Percentiles rank a stretch among this genome's conserved stretches.
phyloP scores from a whole-genome alignment of 768 basidiomycete species.

The Russula sp. region DNA sequence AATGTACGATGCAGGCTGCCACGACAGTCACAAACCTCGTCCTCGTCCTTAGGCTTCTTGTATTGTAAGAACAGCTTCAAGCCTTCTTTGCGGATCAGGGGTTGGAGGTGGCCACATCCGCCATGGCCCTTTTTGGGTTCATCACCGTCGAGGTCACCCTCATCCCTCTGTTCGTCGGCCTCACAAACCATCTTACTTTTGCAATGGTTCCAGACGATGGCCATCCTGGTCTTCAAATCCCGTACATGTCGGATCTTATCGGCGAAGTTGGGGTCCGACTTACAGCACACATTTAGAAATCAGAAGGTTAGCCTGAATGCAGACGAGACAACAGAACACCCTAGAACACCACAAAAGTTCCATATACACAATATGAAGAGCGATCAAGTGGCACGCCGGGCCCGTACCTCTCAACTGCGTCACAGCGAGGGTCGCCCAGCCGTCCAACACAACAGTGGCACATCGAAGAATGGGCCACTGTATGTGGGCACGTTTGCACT shows the following conservation, averaged over 20 bases:
- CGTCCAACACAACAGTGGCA: slow-evolving; percentile 45
- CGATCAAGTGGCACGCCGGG: slow-evolving; percentile 57
- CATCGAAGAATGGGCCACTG: slow-evolving; percentile 38
- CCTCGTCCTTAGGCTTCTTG: slow-evolving; percentile 92
- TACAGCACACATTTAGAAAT: slow-evolving; percentile 40
- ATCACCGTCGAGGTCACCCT: slow-evolving; percentile 63
- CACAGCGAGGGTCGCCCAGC: slow-evolving; percentile 59
- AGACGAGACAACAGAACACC: slow-evolving; percentile 35
- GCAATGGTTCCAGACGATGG: slow-evolving; percentile 80
- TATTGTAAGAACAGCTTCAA: slow-evolving; percentile 92
- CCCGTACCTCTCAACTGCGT: slow-evolving; percentile 63
- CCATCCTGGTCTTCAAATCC: slow-evolving; percentile 85
- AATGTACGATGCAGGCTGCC: slow-evolving; percentile 20
- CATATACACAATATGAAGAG: slow-evolving; percentile 46
- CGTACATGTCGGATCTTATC: slow-evolving; percentile 85
- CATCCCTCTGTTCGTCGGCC: slow-evolving; percentile 84
- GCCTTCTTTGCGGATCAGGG: slow-evolving; percentile 88
- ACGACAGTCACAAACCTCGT: slow-evolving; percentile 58
- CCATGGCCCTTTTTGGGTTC: slow-evolving; percentile 90
- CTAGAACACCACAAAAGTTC: slow-evolving; percentile 24
- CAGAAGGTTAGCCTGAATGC: slow-evolving; percentile 60
- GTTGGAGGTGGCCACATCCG: slow-evolving; percentile 95
- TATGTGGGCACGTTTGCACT: slow-evolving; percentile 56
- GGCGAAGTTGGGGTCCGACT: slow-evolving; percentile 83
- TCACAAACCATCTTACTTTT: slow-evolving; percentile 89